These are phyloP conservation scores for Nemania diffusa DNA, from an alignment of 2,329 filamentous ascomycete species.

Conservation along the genomic window DNA sequence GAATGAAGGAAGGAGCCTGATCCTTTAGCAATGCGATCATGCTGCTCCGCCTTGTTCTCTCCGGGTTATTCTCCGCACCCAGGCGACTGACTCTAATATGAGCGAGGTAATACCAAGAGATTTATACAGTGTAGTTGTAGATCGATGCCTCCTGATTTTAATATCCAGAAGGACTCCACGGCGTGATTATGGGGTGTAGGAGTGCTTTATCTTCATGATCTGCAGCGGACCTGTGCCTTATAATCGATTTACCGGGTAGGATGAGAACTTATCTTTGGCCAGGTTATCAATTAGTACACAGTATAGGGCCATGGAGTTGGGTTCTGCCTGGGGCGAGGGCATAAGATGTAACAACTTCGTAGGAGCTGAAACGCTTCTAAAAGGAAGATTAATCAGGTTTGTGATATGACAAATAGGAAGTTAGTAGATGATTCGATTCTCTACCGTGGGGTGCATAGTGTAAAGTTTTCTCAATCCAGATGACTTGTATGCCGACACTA, in stretches of 20 bases:
- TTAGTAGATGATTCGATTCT: not conserved
- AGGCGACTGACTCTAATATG: not conserved
- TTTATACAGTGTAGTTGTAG: not conserved
- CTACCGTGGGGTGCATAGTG: not conserved
- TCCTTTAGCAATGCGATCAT: slow-evolving; percentile 14
- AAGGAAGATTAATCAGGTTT: slow-evolving; percentile 1
- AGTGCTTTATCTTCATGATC: slow-evolving; percentile 5
- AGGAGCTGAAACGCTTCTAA: slow-evolving; percentile 21
- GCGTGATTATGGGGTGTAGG: slow-evolving; percentile 12
- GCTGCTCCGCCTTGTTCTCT: not conserved
- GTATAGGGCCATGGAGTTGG: slow-evolving; percentile 11
- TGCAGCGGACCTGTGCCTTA: slow-evolving; percentile 11
- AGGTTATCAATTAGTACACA: slow-evolving; percentile 1
- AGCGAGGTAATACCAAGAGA: not conserved
- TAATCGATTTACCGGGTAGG: slow-evolving; percentile 23
- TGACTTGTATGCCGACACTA: not conserved
- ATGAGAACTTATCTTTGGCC: slow-evolving; percentile 23
- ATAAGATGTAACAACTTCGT: slow-evolving; percentile 13
- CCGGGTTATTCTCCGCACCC: not conserved
- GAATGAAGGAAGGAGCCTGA: slow-evolving; percentile 25
- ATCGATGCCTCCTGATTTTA: not conserved
- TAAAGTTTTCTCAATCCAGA: not conserved
- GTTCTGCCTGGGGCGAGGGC: not conserved
- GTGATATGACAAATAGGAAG: slow-evolving; percentile 15
- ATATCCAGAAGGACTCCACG: not conserved